phyloP scores from a whole-genome alignment of 2,329 filamentous ascomycete species.

The Aspergillus versicolor region DNA sequence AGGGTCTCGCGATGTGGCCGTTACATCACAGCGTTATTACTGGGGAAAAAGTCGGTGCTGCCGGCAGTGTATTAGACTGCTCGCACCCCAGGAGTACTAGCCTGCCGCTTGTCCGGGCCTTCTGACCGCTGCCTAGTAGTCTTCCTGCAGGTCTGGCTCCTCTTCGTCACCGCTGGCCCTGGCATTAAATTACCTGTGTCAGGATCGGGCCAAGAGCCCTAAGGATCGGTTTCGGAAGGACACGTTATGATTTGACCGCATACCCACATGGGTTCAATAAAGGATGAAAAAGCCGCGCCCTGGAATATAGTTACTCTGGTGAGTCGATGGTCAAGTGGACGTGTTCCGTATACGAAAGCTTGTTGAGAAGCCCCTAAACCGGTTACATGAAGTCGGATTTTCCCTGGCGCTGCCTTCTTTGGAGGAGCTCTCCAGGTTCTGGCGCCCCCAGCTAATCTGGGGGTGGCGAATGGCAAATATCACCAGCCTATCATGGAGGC shows the following conservation, averaged over 20 bases:
- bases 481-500: not conserved
- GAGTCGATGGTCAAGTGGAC: not conserved
- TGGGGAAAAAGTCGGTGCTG: not conserved
- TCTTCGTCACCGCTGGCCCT: not conserved
- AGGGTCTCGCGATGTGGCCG: not conserved
- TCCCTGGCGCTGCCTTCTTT: not conserved
- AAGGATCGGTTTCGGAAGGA: not conserved
- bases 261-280: not conserved
- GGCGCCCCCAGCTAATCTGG: not conserved
- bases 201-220: slow-evolving; percentile 1
- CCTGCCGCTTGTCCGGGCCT: slow-evolving; percentile 12
- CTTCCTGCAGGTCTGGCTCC: not conserved
- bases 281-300: not conserved
- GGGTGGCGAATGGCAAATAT: slow-evolving; percentile 1
- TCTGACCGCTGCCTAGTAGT: slow-evolving; percentile 9
- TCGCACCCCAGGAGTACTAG: not conserved
- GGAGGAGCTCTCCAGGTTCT: not conserved
- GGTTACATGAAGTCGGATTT: not conserved
- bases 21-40: not conserved
- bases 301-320: not conserved
- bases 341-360: not conserved
- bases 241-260: slow-evolving; percentile 5
- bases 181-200: slow-evolving; percentile 9
- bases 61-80: slow-evolving; percentile 9
- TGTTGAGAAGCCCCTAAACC: not conserved